These are phyloP conservation scores for Syncephalis fuscata DNA, from an alignment of 371 early-diverging fungal genomes.

Conservation along the genomic window DNA sequence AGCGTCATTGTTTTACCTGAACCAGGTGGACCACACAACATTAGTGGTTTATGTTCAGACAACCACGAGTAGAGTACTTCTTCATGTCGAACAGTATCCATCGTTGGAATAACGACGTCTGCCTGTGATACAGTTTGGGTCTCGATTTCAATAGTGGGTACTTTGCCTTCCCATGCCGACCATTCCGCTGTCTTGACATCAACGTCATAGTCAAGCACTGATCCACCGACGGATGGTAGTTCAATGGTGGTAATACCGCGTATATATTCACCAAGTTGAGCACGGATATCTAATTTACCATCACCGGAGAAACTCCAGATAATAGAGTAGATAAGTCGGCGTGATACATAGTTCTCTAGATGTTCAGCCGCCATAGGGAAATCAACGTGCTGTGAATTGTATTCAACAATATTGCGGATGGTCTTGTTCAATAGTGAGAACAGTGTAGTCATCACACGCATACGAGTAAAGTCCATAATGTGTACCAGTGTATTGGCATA, in stretches of 20 bases:
- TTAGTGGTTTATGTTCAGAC: slow-evolving; percentile 84
- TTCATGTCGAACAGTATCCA: slow-evolving; percentile 96
- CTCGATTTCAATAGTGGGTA: slow-evolving; percentile 91
- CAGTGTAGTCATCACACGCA: slow-evolving; percentile 73
- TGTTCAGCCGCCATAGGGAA: slow-evolving; percentile 74
- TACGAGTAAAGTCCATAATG: slow-evolving; percentile 92
- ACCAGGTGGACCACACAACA: slow-evolving; percentile 97
- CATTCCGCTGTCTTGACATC: slow-evolving; percentile 65
- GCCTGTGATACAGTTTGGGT: slow-evolving; percentile 84
- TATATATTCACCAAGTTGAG: slow-evolving; percentile 68
- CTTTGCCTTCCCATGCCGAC: slow-evolving; percentile 79
- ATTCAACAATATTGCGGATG: slow-evolving; percentile 68
- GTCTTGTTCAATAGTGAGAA: slow-evolving; percentile 85
- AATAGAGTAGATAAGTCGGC: slow-evolving; percentile 62
- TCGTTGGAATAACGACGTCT: slow-evolving; percentile 93
- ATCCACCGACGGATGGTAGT: slow-evolving; percentile 43
- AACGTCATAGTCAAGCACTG: slow-evolving; percentile 89
- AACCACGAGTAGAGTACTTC: slow-evolving; percentile 90
- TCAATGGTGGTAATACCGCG: slow-evolving; percentile 62
- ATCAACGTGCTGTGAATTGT: slow-evolving; percentile 79
- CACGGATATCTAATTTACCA: slow-evolving; percentile 55
- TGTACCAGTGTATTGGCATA: slow-evolving; percentile 64
- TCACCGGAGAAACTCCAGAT: slow-evolving; percentile 97
- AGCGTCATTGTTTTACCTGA: slow-evolving; percentile 99
- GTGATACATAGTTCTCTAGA: slow-evolving; percentile 60